These are phyloP conservation scores for Paramecium sonneborni DNA, from an alignment of 73 alveolate genomes.

Conservation along the genomic window DNA sequence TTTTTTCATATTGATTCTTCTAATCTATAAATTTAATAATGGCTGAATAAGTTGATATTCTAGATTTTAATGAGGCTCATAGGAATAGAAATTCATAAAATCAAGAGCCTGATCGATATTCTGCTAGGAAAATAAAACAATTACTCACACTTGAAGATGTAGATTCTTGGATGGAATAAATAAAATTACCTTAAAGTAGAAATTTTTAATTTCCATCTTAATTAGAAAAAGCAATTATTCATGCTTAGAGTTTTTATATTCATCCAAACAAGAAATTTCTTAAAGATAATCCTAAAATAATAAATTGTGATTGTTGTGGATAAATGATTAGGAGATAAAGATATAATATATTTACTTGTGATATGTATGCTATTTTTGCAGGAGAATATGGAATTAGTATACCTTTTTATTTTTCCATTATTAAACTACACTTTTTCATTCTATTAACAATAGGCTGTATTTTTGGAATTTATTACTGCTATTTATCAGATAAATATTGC, in stretches of 20 bases:
- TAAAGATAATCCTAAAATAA: background rate
- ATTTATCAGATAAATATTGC: background rate
- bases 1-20: background rate
- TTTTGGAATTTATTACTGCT: slow-evolving; percentile 30
- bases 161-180: slow-evolving; percentile 27
- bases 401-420: slow-evolving; percentile 16
- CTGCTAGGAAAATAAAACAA: background rate
- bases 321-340: background rate
- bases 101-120: background rate
- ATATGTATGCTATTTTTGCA: slow-evolving; percentile 42
- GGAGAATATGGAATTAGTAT: slow-evolving; percentile 22
- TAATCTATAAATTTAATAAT: slow-evolving; percentile 2
- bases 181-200: background rate
- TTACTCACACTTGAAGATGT: background rate
- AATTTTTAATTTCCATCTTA: background rate
- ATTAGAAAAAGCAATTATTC: background rate
- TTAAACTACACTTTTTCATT: slow-evolving; percentile 1
- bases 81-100: background rate
- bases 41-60: slow-evolving; percentile 32
- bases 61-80: slow-evolving; percentile 55
- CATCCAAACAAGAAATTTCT: background rate
- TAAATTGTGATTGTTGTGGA: slow-evolving; percentile 44
- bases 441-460: slow-evolving; percentile 2
- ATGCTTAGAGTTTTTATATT: slow-evolving; percentile 6
- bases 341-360: slow-evolving; percentile 5